Base-by-base conservation (phyloP, 306 rosid species). In the Mimosa bimucronata region DNA sequence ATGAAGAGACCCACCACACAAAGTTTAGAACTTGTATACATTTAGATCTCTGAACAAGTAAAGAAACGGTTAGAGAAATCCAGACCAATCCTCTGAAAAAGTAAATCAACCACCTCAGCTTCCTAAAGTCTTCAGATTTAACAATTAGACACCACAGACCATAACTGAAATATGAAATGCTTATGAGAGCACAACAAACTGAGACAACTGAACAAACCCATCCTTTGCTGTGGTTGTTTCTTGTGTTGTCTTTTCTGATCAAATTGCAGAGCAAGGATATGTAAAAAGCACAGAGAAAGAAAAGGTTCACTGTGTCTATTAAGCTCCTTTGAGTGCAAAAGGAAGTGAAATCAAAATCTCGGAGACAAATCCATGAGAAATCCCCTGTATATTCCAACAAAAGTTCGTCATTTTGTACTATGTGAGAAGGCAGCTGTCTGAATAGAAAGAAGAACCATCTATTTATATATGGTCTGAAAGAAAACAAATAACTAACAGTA, bases 1-100 rank as follows among this genome's bases (percentile, higher is more conserved):
- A 90, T 3, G 80, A 85, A 74, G 48, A 75, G 21, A 41, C 2
- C 97, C 97, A 92, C 97, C 97, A 92, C 50, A 88, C 25, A 58
- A 83, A 74, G 64, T 75, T 90, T 3, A 84, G 67, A 69, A 78
- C 9, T 71, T 29, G 79, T 10, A 88, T 73, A 83, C 86, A 84
- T 77, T 79, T 85, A 34, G 84, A 41, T 72, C 82, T 77, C 77
- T 88, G 88, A 68, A 83, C 69, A 79, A 76, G 82, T 89, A 91
- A 79, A 7, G 97, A 89, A 61, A 77, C 37, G 34, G 90, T 3
- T 3, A 83, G 80, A 66, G 89, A 88, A 73, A 86, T 74, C 97
- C 97, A 91, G 64, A 89, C 61, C 9, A 89, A 45, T 34, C 86
- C 91, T 80, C 82, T 79, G 14, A 83, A 26, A 12, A 89, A 21